Evolutionary conservation across 371 early-diverging fungal species (phyloP), one percentile per base, ranked within the genome.

Genomic region (Syncephalastrum sp.): DNA sequence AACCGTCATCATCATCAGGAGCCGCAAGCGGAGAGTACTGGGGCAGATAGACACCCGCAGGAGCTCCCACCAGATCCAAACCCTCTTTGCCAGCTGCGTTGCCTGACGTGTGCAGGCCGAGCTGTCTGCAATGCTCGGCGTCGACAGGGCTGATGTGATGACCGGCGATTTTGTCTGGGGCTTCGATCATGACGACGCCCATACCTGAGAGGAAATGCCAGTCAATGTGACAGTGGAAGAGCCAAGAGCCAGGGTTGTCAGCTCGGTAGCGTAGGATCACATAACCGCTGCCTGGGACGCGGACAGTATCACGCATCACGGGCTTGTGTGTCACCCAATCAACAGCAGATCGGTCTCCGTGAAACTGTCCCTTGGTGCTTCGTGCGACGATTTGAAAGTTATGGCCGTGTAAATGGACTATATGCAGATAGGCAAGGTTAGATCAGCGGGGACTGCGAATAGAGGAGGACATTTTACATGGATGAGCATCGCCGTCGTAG

Each of bases 351-450:
- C 57, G 68, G 53, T 52, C 56, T 23, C 71, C 69, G 50, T 60
- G 59, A 56, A 63, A 74, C 4, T 57, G 12, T 5, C 38, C 21
- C 38, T 68, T 69, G 16, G 63, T 64, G 57, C 81, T 81, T 21
- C 74, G 65, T 33, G 64, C 84, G 38, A 90, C 75, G 23, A 92
- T 62, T 59, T 89, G 88, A 80, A 93, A 93, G 21, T 63, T 65
- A 68, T 93, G 89, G 10, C 93, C 93, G 66, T 93, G 93, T n/a
- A 91, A 69, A 72, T 92, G 93, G 82, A 90, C 68, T 43, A 23
- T 5, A 46, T 1, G 29, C 25, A n/a, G 19, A 12, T 0, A 13
- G 5, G 14, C 42, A 38, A 21, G 21, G 7, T 19, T 33, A 12
- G 38, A 33, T 33, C 38, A 33, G 6, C 38, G 8, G 38, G 8